Evolutionary conservation across 1,284 basidiomycete genomes (phyloP).

Genomic region (Melampsora americana): DNA sequence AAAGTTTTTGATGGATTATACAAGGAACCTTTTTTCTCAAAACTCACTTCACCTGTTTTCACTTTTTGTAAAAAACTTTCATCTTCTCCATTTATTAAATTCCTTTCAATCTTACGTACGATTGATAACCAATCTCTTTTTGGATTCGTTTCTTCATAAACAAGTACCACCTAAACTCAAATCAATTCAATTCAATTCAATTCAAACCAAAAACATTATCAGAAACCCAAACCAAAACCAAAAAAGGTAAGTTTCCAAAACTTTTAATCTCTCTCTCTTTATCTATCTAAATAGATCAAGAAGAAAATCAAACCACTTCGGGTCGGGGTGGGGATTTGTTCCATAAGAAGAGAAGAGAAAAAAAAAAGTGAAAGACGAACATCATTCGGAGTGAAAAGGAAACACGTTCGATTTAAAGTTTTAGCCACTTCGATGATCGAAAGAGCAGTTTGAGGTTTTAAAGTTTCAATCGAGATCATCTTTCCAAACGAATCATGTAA

Average conservation of each 20-base stretch:
- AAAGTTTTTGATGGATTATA: too few relatives aligned
- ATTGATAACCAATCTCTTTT: slow-evolving; percentile 1
- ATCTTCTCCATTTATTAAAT: background rate
- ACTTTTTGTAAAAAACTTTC: background rate
- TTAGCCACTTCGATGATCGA: background rate
- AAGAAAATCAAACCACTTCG: too few relatives aligned
- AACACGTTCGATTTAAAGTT: background rate
- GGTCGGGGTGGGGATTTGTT: too few relatives aligned
- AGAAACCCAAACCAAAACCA: too few relatives aligned
- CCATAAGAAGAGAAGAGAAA: background rate
- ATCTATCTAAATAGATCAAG: too few relatives aligned
- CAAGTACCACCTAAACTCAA: background rate
- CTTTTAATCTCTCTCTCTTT: too few relatives aligned
- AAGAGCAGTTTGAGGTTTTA: background rate
- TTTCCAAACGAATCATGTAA: background rate
- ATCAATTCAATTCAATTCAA: too few relatives aligned
- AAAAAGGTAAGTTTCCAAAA: too few relatives aligned
- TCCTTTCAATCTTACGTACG: background rate
- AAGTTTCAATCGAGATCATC: background rate
- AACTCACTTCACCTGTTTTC: background rate
- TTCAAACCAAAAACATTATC: too few relatives aligned
- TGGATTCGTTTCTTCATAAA: background rate
- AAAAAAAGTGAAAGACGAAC: background rate
- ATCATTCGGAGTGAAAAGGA: background rate
- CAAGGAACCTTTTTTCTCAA: background rate